These are phyloP conservation scores for Pseudopithomyces maydicus DNA, from an alignment of 2,329 filamentous ascomycete genomes.

Conservation along the genomic window DNA sequence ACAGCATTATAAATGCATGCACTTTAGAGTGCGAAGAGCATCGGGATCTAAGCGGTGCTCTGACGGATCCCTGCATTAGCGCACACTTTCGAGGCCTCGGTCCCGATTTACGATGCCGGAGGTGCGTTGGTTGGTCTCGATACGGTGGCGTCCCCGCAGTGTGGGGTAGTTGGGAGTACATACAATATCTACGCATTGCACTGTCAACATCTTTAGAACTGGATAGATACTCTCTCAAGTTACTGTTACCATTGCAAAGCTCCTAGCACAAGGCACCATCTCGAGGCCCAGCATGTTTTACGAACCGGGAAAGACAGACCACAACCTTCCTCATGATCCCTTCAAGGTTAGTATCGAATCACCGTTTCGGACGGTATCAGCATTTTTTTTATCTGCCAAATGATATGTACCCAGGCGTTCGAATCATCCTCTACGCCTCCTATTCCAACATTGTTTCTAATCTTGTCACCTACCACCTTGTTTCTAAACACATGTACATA, in stretches of 20 bases:
- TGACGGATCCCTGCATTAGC: slow-evolving; percentile 6
- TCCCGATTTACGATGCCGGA: background rate
- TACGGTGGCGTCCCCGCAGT: slow-evolving; percentile 11
- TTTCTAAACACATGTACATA: background rate
- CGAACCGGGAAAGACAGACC: slow-evolving; percentile 57
- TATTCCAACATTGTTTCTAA: background rate
- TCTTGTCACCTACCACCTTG: too few species aligned
- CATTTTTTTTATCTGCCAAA: background rate
- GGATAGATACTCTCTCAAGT: background rate
- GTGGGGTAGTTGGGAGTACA: slow-evolving; percentile 6
- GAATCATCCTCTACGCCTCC: background rate
- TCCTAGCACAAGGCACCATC: background rate
- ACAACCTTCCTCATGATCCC: slow-evolving; percentile 59
- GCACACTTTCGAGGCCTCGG: background rate
- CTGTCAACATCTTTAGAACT: background rate
- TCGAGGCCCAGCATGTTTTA: slow-evolving; percentile 53
- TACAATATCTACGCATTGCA: background rate
- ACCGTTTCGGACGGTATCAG: background rate
- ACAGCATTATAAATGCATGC: too few species aligned
- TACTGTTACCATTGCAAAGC: background rate
- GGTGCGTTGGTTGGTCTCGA: background rate
- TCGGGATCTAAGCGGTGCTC: background rate
- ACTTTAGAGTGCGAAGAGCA: too few species aligned
- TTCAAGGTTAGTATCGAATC: slow-evolving; percentile 53
- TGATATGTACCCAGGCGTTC: background rate